Conservation (phyloP, 208 protist genomes). For the Acanthamoeba divionensis region DNA sequence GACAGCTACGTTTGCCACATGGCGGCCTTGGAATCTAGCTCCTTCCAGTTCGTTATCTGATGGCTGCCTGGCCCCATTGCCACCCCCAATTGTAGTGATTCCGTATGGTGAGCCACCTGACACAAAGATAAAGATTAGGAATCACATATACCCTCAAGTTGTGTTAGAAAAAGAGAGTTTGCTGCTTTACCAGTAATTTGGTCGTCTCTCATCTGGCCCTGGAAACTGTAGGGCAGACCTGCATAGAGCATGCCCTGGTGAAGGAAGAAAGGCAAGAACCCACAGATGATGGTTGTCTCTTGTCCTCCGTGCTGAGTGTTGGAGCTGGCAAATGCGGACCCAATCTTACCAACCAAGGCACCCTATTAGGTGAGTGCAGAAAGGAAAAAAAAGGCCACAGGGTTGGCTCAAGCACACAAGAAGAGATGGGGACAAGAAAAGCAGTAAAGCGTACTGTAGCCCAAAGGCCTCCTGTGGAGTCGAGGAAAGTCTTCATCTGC, state of each 20-base stretch:
- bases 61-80: not conserved
- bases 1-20: conserved; percentile 53
- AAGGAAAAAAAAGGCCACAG: not conserved
- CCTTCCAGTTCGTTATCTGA: conserved; percentile 31
- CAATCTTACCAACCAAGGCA: conserved; percentile 59
- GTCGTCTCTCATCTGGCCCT: too few relatives aligned
- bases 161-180: too few relatives aligned
- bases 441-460: not conserved
- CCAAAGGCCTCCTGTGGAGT: conserved; percentile 51
- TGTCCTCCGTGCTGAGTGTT: conserved; percentile 62
- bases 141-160: too few relatives aligned
- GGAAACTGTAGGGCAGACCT: conserved; percentile 54
- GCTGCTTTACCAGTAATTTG: too few relatives aligned
- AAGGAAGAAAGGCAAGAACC: conserved; percentile 14
- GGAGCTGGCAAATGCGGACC: conserved; percentile 26
- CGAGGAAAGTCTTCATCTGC: conserved; percentile 57
- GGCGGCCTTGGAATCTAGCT: conserved; percentile 56
- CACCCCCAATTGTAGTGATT: conserved; percentile 38
- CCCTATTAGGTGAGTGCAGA: not conserved
- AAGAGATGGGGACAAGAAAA: not conserved
- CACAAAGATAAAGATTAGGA: too few relatives aligned
- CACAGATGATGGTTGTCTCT: conserved; percentile 51
- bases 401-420: not conserved
- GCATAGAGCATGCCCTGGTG: conserved; percentile 59
- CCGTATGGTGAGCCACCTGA: conserved; percentile 49